phyloP scores from a whole-genome alignment of 768 basidiomycete genomes.

The Strobilomyces echinocephalus region DNA sequence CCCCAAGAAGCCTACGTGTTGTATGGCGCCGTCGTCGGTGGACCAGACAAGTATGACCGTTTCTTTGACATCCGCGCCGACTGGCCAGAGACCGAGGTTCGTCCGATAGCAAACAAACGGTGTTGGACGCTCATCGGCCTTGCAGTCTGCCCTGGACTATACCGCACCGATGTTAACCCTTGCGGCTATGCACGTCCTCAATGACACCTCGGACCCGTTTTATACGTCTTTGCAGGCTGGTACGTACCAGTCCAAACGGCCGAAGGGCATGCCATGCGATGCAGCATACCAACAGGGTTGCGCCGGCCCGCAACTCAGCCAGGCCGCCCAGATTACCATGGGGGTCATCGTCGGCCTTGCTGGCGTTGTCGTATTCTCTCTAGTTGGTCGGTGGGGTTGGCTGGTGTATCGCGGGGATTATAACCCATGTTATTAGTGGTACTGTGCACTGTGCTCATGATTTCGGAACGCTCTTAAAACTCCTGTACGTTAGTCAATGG shows the following conservation, averaged over 20 bases:
- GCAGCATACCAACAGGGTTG: constrained; percentile 57
- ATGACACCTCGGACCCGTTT: constrained; percentile 67
- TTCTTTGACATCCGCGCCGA: constrained; percentile 86
- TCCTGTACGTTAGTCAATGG: neutral
- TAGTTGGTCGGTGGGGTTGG: constrained; percentile 36
- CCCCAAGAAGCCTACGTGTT: constrained; percentile 67
- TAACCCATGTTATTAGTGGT: constrained; percentile 18
- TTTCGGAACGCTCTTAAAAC: neutral
- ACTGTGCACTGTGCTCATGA: neutral
- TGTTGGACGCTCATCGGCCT: constrained; percentile 11
- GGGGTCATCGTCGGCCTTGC: constrained; percentile 60
- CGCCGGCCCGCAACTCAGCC: constrained; percentile 48
- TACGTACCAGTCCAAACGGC: constrained; percentile 55
- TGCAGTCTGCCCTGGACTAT: constrained; percentile 77
- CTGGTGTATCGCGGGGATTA: constrained; percentile 24
- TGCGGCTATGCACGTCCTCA: constrained; percentile 70
- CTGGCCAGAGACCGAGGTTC: constrained; percentile 84
- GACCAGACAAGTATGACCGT: constrained; percentile 69
- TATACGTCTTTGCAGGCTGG: constrained; percentile 70
- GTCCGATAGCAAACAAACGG: constrained; percentile 1
- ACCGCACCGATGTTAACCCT: constrained; percentile 88
- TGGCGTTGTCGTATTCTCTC: constrained; percentile 51
- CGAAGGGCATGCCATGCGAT: constrained; percentile 75
- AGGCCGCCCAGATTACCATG: constrained; percentile 62
- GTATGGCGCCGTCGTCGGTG: constrained; percentile 87